A percentile compares a stretch with the other conserved stretches of the same genome.
Conservation (phyloP, 805 yeast genomes). For the Naumovozyma castellii region DNA sequence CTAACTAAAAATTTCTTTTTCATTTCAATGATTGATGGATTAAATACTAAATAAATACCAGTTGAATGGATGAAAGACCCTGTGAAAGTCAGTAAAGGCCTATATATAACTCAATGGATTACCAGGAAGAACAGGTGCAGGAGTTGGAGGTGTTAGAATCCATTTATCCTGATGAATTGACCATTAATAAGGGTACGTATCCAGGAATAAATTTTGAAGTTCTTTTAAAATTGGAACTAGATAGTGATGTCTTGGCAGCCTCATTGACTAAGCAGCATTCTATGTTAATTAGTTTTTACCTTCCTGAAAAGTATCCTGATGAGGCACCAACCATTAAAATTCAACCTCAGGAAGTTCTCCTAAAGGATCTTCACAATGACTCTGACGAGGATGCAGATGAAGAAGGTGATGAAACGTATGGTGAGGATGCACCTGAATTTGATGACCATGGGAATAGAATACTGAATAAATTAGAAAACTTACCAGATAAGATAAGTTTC, state of each 20-base stretch:
- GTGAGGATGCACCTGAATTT: constrained; percentile 29
- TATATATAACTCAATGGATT: constrained; percentile 43
- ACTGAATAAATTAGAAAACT: constrained; percentile 37
- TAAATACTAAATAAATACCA: no score
- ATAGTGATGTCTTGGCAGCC: constrained; percentile 7
- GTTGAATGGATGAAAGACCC: neutral
- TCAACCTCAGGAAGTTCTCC: constrained; percentile 25
- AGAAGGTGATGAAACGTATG: constrained; percentile 28
- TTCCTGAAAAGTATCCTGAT: constrained; percentile 79
- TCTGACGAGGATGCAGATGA: constrained; percentile 33
- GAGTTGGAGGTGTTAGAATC: constrained; percentile 85
- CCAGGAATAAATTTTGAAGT: constrained; percentile 33
- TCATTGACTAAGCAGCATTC: constrained; percentile 46
- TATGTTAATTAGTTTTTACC: constrained; percentile 49
- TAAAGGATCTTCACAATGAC: constrained; percentile 27
- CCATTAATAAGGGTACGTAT: constrained; percentile 40
- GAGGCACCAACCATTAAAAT: constrained; percentile 53
- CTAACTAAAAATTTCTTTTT: no score
- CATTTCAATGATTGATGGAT: no score
- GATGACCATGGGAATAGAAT: constrained; percentile 43
- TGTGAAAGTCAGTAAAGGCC: neutral
- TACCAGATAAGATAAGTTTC: constrained; percentile 52
- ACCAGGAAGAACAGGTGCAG: constrained; percentile 74
- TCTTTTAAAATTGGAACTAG: constrained; percentile 55
- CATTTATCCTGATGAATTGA: constrained; percentile 83